Evolutionary conservation across 2,329 filamentous ascomycete species (phyloP), one percentile per base, ranked within the genome.

Genomic region (Pseudopyricularia javanii): DNA sequence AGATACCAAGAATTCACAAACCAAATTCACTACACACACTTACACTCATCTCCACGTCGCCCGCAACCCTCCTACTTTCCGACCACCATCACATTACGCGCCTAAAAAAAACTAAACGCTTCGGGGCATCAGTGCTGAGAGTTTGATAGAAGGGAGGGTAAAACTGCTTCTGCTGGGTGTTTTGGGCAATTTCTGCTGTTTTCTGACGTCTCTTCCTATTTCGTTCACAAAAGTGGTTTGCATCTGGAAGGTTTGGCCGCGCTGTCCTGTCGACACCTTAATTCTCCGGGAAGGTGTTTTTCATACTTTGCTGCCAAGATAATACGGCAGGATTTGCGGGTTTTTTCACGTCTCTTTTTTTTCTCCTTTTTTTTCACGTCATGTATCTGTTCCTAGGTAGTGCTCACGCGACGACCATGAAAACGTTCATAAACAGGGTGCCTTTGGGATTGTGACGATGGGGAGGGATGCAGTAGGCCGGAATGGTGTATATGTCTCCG

Each of bases 71-170:
- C 40, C 51, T 43, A 51, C 49, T 54, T 50, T 57, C 50, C 49
- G 51, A 53, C 51, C 51, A 53, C 28, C 55, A 50, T 40, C 26
- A 54, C 53, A 54, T 54, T 51, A 53, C 33, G 49, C 47, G 52
- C 53, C 53, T 45, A 26, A 45, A 43, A 43, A 40, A 35, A 35
- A n/a, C 49, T 49, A 50, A 56, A 51, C 54, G 35, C 49, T 50
- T 52, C 47, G 52, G 55, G 49, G 52, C 53, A 53, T 55, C 52
- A 52, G 52, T 54, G 54, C 47, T 54, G 51, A 51, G 56, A 56
- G 53, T 53, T 56, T 52, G 51, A 53, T 57, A 56, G 56, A 56
- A 56, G 54, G 53, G 52, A 54, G 54, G 56, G 54, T 33, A 53
- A 43, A 47, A 43, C 33, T 52, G 50, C 35, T 47, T 52, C 48